Conservation (phyloP, 441 rosid species). For the Arabidopsis lyrata region DNA sequence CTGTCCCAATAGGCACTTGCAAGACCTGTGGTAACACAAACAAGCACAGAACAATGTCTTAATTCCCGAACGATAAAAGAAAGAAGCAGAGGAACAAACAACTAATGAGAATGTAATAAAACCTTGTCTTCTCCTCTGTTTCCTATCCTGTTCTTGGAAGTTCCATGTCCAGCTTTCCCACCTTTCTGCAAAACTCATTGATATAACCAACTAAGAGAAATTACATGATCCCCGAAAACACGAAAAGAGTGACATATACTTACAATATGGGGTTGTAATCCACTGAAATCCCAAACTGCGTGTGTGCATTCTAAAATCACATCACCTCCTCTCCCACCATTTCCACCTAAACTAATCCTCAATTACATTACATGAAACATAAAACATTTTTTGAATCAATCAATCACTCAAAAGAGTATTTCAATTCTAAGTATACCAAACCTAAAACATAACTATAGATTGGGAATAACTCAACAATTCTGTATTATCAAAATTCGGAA, state of each 20-base stretch:
- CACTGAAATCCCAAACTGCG: conserved; percentile 83
- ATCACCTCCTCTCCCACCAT: conserved; percentile 94
- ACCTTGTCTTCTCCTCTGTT: conserved; percentile 88
- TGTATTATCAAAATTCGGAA: not conserved
- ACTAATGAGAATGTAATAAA: conserved; percentile 4
- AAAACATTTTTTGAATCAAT: conserved; percentile 10
- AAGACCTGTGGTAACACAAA: conserved; percentile 53
- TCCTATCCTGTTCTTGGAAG: conserved; percentile 83
- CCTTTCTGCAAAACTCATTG: conserved; percentile 60
- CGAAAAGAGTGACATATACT: conserved; percentile 35
- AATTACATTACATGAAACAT: conserved; percentile 23
- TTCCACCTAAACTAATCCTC: conserved; percentile 66
- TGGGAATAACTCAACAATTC: not conserved
- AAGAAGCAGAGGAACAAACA: conserved; percentile 23
- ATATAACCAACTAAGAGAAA: not conserved
- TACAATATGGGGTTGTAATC: conserved; percentile 82
- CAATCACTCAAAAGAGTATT: not conserved
- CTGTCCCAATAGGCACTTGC: conserved; percentile 85
- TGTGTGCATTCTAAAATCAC: conserved; percentile 83
- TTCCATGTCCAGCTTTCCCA: conserved; percentile 75
- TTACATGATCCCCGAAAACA: not conserved
- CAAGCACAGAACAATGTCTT: not conserved
- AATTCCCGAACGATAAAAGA: not conserved
- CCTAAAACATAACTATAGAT: not conserved
- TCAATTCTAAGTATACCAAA: conserved; percentile 4